phyloP scores from a whole-genome alignment of 2,329 filamentous ascomycete species.

The Sclerotinia glacialis region DNA sequence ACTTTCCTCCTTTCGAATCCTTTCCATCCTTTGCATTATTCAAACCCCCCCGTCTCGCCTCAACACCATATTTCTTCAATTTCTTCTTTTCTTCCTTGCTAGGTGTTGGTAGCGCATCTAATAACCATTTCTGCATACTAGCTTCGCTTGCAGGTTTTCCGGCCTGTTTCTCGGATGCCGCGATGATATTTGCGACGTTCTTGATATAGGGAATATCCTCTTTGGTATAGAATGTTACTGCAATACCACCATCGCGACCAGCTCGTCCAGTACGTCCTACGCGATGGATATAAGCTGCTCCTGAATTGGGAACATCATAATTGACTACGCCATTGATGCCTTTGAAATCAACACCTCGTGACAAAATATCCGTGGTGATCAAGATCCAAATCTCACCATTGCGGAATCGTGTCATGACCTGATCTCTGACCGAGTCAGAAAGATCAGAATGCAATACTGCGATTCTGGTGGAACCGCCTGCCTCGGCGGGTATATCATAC shows the following conservation, averaged over 20 bases:
- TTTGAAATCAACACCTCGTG: constrained; percentile 89
- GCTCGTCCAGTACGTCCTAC: constrained; percentile 88
- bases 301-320: constrained; percentile 92
- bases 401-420: constrained; percentile 86
- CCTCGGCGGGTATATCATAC: constrained; percentile 89
- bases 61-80: constrained; percentile 78
- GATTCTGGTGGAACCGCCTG: constrained; percentile 78
- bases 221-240: constrained; percentile 92
- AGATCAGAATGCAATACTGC: constrained; percentile 89
- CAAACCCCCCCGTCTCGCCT: constrained; percentile 55
- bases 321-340: constrained; percentile 96
- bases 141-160: constrained; percentile 50
- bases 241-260: constrained; percentile 81
- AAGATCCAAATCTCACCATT: constrained; percentile 93
- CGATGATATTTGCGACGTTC: constrained; percentile 89
- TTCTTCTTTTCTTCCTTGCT: constrained; percentile 80
- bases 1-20: constrained; percentile 36
- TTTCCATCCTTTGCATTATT: constrained; percentile 44
- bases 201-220: constrained; percentile 90
- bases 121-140: constrained; percentile 76
- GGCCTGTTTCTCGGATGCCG: constrained; percentile 72
- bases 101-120: constrained; percentile 81
- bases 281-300: constrained; percentile 87
- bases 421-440: constrained; percentile 68
- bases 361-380: constrained; percentile 91